These are phyloP conservation scores for Rutidosis leptorrhynchoides DNA, from an alignment of 129 eudicot genomes.

Conservation along the genomic window DNA sequence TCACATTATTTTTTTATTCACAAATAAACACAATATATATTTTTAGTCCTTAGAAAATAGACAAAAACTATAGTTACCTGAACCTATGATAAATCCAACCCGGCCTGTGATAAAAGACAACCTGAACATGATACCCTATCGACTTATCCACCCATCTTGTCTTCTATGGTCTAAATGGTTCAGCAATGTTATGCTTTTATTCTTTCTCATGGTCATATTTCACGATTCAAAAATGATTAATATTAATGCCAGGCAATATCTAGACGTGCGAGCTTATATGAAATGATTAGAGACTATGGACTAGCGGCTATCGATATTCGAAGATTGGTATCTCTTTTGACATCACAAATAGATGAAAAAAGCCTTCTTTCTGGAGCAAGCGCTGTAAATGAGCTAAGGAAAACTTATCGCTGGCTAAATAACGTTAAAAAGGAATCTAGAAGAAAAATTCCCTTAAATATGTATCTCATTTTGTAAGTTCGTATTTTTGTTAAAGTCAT, in stretches of 20 bases:
- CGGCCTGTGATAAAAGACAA: no score
- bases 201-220: neutral
- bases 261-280: conserved; percentile 63
- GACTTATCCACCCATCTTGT: no score
- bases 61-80: no score
- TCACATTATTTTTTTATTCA: no score
- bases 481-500: conserved; percentile 2
- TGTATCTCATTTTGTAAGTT: conserved; percentile 82
- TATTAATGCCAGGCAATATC: conserved; percentile 54
- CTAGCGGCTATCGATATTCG: conserved; percentile 66
- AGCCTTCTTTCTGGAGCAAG: conserved; percentile 25
- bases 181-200: no score
- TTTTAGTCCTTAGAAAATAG: no score
- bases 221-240: neutral
- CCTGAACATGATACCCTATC: no score
- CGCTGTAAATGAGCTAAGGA: conserved; percentile 44
- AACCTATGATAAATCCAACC: no score
- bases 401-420: conserved; percentile 47
- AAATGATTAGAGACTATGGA: conserved; percentile 76
- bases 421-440: conserved; percentile 60
- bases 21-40: no score
- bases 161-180: no score
- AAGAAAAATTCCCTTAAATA: conserved; percentile 50
- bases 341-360: conserved; percentile 47
- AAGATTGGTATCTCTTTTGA: conserved; percentile 44